Conservation (phyloP, 495 filamentous ascomycete genomes). For the Platismatia glauca region DNA sequence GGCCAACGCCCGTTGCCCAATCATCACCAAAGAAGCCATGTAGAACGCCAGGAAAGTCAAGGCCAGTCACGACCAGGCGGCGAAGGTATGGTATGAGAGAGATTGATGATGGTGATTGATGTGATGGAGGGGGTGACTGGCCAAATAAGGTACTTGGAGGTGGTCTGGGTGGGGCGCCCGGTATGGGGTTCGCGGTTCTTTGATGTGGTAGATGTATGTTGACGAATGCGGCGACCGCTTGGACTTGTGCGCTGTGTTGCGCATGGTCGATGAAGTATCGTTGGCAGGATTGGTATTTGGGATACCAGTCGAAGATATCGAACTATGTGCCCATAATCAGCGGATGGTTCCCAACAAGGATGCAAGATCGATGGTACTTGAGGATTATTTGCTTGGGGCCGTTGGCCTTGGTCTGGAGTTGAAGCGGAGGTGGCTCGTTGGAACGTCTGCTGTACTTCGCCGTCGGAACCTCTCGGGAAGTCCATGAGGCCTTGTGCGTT, state of each 20-base stretch:
- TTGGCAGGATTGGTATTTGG: conserved; percentile 83
- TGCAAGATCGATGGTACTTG: conserved; percentile 27
- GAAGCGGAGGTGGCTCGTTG: conserved; percentile 29
- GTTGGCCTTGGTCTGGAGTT: conserved; percentile 10
- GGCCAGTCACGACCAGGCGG: conserved; percentile 82
- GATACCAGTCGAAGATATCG: conserved; percentile 92
- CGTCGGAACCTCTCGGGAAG: conserved; percentile 7
- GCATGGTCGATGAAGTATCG: conserved; percentile 89
- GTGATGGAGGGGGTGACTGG: conserved; percentile 22
- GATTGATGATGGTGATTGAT: conserved; percentile 40
- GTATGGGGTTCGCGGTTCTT: conserved; percentile 32
- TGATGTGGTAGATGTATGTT: conserved; percentile 63
- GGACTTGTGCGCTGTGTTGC: conserved; percentile 72
- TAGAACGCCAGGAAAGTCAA: conserved; percentile 74
- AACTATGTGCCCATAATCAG: conserved; percentile 37
- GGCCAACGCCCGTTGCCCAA: conserved; percentile 69
- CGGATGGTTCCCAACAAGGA: not conserved
- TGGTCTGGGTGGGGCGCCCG: conserved; percentile 28
- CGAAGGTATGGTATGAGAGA: conserved; percentile 85
- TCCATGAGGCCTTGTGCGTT: conserved; percentile 10
- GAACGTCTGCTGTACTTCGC: conserved; percentile 29
- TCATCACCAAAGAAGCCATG: conserved; percentile 95
- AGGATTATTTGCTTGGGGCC: conserved; percentile 33
- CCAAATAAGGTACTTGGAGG: conserved; percentile 27
- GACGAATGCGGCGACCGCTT: conserved; percentile 83